phyloP scores from a whole-genome alignment of 2,329 filamentous ascomycete genomes.

The Falciphora oryzae region DNA sequence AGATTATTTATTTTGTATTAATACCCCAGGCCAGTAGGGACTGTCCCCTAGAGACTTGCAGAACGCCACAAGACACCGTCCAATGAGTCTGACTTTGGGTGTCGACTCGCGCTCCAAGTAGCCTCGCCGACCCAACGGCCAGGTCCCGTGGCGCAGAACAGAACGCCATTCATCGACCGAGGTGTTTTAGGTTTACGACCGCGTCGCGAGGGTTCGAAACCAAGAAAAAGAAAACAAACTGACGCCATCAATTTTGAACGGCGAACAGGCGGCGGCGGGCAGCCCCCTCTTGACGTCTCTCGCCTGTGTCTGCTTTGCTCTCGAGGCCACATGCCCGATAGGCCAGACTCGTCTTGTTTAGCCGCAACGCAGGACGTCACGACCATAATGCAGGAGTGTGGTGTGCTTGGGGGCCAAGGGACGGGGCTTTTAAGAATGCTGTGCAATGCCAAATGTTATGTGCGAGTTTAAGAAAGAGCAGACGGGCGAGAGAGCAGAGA shows the following conservation, averaged over 20 bases:
- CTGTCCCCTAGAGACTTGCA: background rate
- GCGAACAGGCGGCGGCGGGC: background rate
- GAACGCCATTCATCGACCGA: background rate
- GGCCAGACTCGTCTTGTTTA: background rate
- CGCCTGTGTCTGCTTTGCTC: background rate
- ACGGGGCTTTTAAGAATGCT: background rate
- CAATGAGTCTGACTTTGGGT: background rate
- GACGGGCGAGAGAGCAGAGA: constrained; percentile 2
- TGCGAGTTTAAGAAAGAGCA: background rate
- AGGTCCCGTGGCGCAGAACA: background rate
- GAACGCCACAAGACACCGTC: too few relatives aligned
- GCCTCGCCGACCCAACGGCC: background rate
- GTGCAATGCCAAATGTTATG: background rate
- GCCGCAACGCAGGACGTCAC: background rate
- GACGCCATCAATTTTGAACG: background rate
- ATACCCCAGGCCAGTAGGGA: background rate
- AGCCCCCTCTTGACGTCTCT: too few relatives aligned
- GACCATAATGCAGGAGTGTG: background rate
- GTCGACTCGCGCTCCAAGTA: background rate
- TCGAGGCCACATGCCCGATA: background rate
- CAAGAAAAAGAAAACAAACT: background rate
- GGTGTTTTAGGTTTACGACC: background rate
- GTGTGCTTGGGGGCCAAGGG: background rate
- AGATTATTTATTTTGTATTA: background rate
- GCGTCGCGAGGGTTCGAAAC: too few relatives aligned